These are phyloP conservation scores for Plasmopara muralis DNA, from an alignment of 352 stramenopile species.

Conservation along the genomic window DNA sequence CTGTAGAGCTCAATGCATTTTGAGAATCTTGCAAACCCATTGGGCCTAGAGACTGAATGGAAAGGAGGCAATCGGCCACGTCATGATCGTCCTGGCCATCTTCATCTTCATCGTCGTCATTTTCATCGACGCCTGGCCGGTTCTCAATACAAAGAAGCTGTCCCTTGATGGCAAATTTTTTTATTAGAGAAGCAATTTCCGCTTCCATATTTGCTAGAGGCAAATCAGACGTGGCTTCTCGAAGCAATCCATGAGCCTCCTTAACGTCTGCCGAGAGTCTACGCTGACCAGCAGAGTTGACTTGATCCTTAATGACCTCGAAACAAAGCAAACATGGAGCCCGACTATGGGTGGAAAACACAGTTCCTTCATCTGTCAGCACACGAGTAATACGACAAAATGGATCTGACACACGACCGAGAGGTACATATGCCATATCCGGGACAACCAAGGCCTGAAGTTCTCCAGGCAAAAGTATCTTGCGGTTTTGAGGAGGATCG, in stretches of 20 bases:
- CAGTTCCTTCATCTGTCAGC: slow-evolving; percentile 60
- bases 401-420: slow-evolving; percentile 61
- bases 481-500: slow-evolving; percentile 55
- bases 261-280: slow-evolving; percentile 10
- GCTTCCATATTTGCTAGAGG: slow-evolving; percentile 32
- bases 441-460: slow-evolving; percentile 43
- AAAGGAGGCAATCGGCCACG: neutral
- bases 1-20: slow-evolving; percentile 12
- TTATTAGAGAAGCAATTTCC: slow-evolving; percentile 40
- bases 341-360: slow-evolving; percentile 77
- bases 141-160: slow-evolving; percentile 43
- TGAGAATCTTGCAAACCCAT: slow-evolving; percentile 7
- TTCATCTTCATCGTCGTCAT: slow-evolving; percentile 34
- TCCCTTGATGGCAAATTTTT: slow-evolving; percentile 57
- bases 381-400: slow-evolving; percentile 66
- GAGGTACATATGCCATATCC: slow-evolving; percentile 69
- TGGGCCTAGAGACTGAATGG: slow-evolving; percentile 1
- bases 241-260: neutral
- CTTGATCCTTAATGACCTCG: slow-evolving; percentile 71
- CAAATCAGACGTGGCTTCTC: slow-evolving; percentile 12
- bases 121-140: slow-evolving; percentile 17
- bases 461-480: slow-evolving; percentile 46
- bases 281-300: slow-evolving; percentile 50
- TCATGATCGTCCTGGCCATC: slow-evolving; percentile 7
- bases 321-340: slow-evolving; percentile 71